Evolutionary conservation across 1,139 yeast species (phyloP).

Genomic region (Pichia sp.): DNA sequence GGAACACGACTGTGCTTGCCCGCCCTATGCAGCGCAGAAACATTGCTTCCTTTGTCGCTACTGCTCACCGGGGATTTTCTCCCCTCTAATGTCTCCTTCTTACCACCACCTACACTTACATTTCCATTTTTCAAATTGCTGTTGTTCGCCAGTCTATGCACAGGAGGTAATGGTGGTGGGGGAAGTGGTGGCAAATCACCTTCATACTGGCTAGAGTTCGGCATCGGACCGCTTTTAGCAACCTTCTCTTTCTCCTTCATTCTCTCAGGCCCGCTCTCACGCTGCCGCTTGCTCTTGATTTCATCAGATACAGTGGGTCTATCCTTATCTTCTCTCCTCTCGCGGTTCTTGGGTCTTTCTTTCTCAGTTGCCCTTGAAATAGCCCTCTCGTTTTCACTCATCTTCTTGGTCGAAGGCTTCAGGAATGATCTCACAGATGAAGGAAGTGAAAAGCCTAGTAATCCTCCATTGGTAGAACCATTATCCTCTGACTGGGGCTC

Average conservation of each 20-base stretch:
- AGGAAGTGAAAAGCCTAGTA: constrained; percentile 13
- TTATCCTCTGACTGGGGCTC: neutral
- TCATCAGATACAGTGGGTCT: too few relatives aligned
- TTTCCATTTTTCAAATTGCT: too few relatives aligned
- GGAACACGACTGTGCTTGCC: neutral
- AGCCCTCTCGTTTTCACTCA: too few relatives aligned
- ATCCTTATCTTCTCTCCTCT: neutral
- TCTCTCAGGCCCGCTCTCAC: too few relatives aligned
- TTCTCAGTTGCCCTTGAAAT: neutral
- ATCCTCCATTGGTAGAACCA: neutral
- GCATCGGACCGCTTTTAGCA: neutral
- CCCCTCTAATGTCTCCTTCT: too few relatives aligned
- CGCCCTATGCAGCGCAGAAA: neutral
- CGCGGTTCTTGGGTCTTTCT: neutral
- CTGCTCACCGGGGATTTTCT: too few relatives aligned
- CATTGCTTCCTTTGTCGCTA: too few relatives aligned
- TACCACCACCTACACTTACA: too few relatives aligned
- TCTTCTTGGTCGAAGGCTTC: neutral
- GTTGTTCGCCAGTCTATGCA: too few relatives aligned
- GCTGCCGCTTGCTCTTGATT: too few relatives aligned
- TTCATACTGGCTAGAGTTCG: neutral
- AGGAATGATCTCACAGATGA: constrained; percentile 2
- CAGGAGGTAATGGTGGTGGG: constrained; percentile 1
- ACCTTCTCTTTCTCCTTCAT: too few relatives aligned
- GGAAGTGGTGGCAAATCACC: neutral